Percentiles rank a stretch among this genome's conserved stretches.
phyloP scores from a whole-genome alignment of 192 early-diverging fungal genomes.

The Backusella morwellensis region DNA sequence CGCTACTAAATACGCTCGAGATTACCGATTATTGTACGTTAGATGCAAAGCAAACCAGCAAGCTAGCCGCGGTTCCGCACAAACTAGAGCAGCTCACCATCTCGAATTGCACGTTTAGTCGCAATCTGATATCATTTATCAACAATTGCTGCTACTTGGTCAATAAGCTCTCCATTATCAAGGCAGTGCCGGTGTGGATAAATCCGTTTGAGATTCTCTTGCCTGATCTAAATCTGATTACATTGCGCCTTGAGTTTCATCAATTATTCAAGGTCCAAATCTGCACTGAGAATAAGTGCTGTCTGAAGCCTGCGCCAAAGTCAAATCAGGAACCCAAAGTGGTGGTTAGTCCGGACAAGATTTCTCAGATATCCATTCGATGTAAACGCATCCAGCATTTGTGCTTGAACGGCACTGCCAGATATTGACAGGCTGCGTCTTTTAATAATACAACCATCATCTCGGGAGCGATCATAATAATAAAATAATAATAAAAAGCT shows the following conservation, averaged over 20 bases:
- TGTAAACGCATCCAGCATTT: not conserved
- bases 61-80: not conserved
- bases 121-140: not conserved
- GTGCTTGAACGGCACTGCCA: not conserved
- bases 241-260: not conserved
- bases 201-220: not conserved
- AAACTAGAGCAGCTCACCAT: not conserved
- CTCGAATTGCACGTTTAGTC: not conserved
- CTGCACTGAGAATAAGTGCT: not conserved
- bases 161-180: not conserved
- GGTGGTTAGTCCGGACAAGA: not conserved
- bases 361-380: not conserved
- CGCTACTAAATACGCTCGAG: not conserved
- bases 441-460: not conserved
- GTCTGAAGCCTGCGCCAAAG: not conserved
- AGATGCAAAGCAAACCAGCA: not conserved
- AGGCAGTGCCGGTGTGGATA: not conserved
- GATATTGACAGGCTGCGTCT: not conserved
- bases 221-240: not conserved
- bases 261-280: not conserved
- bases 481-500: too few species aligned
- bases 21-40: not conserved
- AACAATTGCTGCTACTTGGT: not conserved
- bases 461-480: too few species aligned
- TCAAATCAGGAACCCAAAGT: not conserved